Conservation (phyloP, 805 yeast species). For the Ogataea salicorniae region DNA sequence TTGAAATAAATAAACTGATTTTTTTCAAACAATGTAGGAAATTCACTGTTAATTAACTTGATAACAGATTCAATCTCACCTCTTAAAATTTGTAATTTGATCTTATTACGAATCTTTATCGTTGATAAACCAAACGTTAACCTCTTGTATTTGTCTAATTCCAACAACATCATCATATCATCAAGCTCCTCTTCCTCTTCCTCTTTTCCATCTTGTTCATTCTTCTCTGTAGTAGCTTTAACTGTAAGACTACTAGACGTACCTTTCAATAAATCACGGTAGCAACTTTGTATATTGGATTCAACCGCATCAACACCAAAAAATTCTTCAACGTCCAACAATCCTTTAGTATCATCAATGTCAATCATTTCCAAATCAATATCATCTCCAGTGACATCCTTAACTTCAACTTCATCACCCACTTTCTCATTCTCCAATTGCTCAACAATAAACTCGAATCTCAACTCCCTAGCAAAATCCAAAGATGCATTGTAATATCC, state of each 20-base stretch:
- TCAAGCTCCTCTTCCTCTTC: slow-evolving; percentile 10
- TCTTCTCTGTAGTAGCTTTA: background rate
- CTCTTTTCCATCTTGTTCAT: slow-evolving; percentile 1
- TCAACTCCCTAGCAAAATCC: slow-evolving; percentile 55
- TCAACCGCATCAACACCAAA: too few species aligned
- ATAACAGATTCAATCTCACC: slow-evolving; percentile 63
- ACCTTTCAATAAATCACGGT: too few species aligned
- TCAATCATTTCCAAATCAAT: background rate
- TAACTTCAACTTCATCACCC: background rate
- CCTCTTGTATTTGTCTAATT: slow-evolving; percentile 13
- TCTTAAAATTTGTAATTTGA: slow-evolving; percentile 46
- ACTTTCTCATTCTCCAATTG: slow-evolving; percentile 23
- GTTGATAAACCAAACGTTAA: slow-evolving; percentile 40
- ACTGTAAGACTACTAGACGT: background rate
- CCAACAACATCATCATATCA: slow-evolving; percentile 7
- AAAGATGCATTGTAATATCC: slow-evolving; percentile 68
- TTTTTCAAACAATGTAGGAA: slow-evolving; percentile 61
- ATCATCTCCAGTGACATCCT: background rate
- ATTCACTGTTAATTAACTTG: slow-evolving; percentile 47
- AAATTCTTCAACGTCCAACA: too few species aligned
- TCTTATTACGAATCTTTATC: slow-evolving; percentile 47
- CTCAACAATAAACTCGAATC: slow-evolving; percentile 25
- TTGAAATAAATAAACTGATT: slow-evolving; percentile 66
- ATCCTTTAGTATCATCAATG: background rate
- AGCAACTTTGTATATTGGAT: too few species aligned